These are phyloP conservation scores for Annulohypoxylon moriforme DNA, from an alignment of 495 filamentous ascomycete genomes.

Conservation along the genomic window DNA sequence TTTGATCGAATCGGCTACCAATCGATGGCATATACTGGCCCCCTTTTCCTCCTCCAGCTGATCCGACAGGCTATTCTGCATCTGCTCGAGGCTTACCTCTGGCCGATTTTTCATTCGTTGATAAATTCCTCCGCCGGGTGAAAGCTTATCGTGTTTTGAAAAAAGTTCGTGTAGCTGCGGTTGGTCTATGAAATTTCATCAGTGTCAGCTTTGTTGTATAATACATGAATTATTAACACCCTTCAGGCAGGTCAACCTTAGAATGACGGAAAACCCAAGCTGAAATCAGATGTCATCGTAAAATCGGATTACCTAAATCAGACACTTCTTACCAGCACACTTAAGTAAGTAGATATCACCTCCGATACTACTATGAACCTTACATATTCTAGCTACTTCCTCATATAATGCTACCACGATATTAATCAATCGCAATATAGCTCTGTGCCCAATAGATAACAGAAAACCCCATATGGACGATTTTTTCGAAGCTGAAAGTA, in stretches of 20 bases:
- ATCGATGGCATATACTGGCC: slow-evolving; percentile 4
- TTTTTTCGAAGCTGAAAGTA: too few relatives aligned
- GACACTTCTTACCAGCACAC: background rate
- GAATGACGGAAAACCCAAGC: background rate
- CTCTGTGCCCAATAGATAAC: too few relatives aligned
- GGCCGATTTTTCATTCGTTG: slow-evolving; percentile 11
- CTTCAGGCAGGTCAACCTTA: background rate
- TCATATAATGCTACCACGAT: too few relatives aligned
- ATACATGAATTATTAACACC: background rate
- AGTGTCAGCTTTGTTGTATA: background rate
- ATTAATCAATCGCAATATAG: too few relatives aligned
- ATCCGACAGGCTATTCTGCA: slow-evolving; percentile 17
- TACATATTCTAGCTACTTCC: too few relatives aligned
- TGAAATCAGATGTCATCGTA: background rate
- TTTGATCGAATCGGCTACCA: slow-evolving; percentile 11
- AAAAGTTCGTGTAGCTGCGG: background rate
- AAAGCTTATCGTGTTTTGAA: background rate
- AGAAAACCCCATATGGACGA: too few relatives aligned
- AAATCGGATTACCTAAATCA: background rate
- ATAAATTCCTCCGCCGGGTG: slow-evolving; percentile 3
- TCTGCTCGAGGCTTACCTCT: slow-evolving; percentile 2
- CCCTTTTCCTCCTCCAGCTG: slow-evolving; percentile 21
- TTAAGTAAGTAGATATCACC: too few relatives aligned
- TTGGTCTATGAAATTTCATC: background rate
- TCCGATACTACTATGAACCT: too few relatives aligned